Base-by-base conservation (phyloP, 2,329 filamentous ascomycete species). In the Neopestalotiopsis sp. region DNA sequence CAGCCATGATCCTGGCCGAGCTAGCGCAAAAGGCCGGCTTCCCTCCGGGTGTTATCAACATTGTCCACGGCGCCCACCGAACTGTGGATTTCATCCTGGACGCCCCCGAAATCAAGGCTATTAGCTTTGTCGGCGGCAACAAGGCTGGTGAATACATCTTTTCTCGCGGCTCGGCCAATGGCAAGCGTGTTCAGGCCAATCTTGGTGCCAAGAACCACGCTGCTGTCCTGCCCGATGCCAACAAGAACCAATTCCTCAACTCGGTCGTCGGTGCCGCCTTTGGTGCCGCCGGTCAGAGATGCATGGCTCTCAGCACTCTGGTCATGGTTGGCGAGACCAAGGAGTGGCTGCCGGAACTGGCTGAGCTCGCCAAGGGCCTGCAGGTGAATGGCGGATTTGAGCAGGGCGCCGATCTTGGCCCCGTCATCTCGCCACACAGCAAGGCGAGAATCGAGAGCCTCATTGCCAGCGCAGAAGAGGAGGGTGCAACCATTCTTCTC, bases 121-220 rank as follows among this genome's bases (percentile, higher is more conserved):
- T 97, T 76, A 92, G 90, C 81, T 97, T 97, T 76, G 94, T 97
- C 49, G 93, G 93, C 72, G 90, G 91, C 82, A 96, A 96, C 86
- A 93, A 94, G 85, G 94, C 93, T 7, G 93, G 93, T 77, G 92
- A 95, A 83, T 96, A 96, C 84, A 96, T 96, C 80, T 96, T 90
- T 82, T 82, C 85, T 67, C 89, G 92, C 68, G 93, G 90, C 40
- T 94, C 92, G 1, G 93, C 92, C 77, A 94, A 95, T 76, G 93
- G 94, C 77, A 96, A 96, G 88, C 91, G 93, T 76, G 92, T 95
- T 40, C 94, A 96, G 83, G 93, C 93, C 79, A 96, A 96, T 82
- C 83, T 96, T 71, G 94, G 93, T 56, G 93, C 93, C 73, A 96
- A 96, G 88, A 96, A 96, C 86, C 93, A 96, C 80, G 93, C 93